A percentile compares a stretch with the other conserved stretches of the same genome.
These are phyloP conservation scores for Pichia californica DNA, from an alignment of 805 yeast species.

Conservation along the genomic window DNA sequence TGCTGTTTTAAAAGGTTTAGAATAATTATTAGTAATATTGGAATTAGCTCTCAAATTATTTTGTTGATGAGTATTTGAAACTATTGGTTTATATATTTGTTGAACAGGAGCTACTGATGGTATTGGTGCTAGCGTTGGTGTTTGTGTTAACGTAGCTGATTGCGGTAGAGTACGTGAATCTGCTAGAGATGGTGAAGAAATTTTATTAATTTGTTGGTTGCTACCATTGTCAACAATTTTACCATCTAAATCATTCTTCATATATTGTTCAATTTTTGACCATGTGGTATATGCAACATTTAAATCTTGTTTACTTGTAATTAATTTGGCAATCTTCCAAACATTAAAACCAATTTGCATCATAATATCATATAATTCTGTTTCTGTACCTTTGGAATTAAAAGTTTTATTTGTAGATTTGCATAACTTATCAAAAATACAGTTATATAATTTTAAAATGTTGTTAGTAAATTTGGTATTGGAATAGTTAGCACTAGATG, in stretches of 20 bases:
- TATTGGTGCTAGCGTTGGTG: background rate
- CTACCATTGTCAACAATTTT: slow-evolving; percentile 1
- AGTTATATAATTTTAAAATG: slow-evolving; percentile 25
- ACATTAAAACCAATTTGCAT: slow-evolving; percentile 29
- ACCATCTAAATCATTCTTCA: slow-evolving; percentile 9
- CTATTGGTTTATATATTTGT: too few species aligned
- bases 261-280: slow-evolving; percentile 11
- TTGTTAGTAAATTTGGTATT: slow-evolving; percentile 23
- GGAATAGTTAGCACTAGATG: slow-evolving; percentile 27
- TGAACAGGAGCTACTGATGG: too few species aligned
- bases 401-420: slow-evolving; percentile 16
- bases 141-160: background rate
- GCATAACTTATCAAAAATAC: slow-evolving; percentile 23
- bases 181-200: background rate
- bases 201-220: background rate
- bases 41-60: too few species aligned
- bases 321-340: slow-evolving; percentile 28
- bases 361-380: slow-evolving; percentile 25
- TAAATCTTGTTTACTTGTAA: slow-evolving; percentile 20
- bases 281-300: slow-evolving; percentile 14
- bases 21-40: background rate
- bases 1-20: background rate
- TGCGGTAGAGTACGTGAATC: background rate
- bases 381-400: slow-evolving; percentile 21
- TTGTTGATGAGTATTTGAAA: too few species aligned